A percentile compares a stretch with the other conserved stretches of the same genome.
Conservation (phyloP, 1,139 yeast genomes). For the Taiozyma sp. region DNA sequence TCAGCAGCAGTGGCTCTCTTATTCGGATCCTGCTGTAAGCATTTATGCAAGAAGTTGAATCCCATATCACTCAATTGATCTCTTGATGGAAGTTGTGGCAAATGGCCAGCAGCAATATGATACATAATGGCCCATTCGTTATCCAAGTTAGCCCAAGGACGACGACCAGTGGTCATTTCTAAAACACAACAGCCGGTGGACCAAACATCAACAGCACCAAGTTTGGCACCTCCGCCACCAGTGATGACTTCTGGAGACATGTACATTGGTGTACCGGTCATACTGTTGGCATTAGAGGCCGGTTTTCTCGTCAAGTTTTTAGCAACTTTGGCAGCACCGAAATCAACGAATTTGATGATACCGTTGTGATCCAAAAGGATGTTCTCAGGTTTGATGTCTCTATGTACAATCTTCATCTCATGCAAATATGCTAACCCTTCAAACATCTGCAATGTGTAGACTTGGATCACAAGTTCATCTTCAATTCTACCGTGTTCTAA, state of each 20-base stretch:
- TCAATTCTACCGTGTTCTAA: conserved; percentile 90
- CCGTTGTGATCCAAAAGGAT: conserved; percentile 88
- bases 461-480: conserved; percentile 90
- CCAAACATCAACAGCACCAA: conserved; percentile 73
- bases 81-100: conserved; percentile 75
- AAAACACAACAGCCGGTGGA: conserved; percentile 76
- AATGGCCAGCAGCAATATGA: conserved; percentile 93
- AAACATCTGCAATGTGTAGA: conserved; percentile 85
- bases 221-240: conserved; percentile 72
- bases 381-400: conserved; percentile 96
- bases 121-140: conserved; percentile 99
- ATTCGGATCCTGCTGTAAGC: conserved; percentile 79
- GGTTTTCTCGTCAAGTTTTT: conserved; percentile 32
- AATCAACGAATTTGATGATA: conserved; percentile 90
- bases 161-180: conserved; percentile 78
- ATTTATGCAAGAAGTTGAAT: conserved; percentile 59
- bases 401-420: conserved; percentile 92
- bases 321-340: conserved; percentile 97
- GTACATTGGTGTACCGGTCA: conserved; percentile 98
- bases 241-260: conserved; percentile 98
- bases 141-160: conserved; percentile 90
- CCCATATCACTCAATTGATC: conserved; percentile 80
- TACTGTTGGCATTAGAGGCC: conserved; percentile 35
- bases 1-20: conserved; percentile 82
- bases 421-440: conserved; percentile 95